Conservation (phyloP, 306 rosid genomes). For the Datisca glomerata region DNA sequence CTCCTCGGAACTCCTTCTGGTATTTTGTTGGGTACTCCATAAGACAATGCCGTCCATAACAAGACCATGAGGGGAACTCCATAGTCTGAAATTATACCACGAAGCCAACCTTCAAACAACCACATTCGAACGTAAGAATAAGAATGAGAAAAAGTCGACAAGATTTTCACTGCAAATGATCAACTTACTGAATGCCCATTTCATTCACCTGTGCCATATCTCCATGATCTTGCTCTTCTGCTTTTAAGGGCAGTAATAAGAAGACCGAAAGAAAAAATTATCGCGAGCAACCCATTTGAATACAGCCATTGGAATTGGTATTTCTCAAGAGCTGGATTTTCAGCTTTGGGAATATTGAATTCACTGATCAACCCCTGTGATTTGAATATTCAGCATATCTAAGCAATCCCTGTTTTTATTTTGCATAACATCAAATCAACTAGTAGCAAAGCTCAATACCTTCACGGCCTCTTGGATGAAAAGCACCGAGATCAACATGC, state of each 20-base stretch:
- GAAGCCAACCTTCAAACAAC: slow-evolving; percentile 33
- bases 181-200: background rate
- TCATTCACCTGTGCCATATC: slow-evolving; percentile 48
- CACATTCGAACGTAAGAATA: background rate
- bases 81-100: slow-evolving; percentile 63
- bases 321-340: slow-evolving; percentile 25
- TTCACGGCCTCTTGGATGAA: slow-evolving; percentile 81
- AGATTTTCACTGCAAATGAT: background rate
- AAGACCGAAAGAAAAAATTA: slow-evolving; percentile 57
- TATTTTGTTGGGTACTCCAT: slow-evolving; percentile 31
- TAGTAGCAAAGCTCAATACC: slow-evolving; percentile 22
- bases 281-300: slow-evolving; percentile 59
- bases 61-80: slow-evolving; percentile 82
- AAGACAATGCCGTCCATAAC: slow-evolving; percentile 68
- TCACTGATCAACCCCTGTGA: slow-evolving; percentile 64
- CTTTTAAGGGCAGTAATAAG: slow-evolving; percentile 51
- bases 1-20: slow-evolving; percentile 82
- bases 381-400: slow-evolving; percentile 3
- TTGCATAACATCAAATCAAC: background rate
- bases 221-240: slow-evolving; percentile 77
- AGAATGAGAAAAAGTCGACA: background rate
- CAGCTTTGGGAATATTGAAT: slow-evolving; percentile 49
- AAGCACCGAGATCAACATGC: slow-evolving; percentile 77
- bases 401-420: no score
- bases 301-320: slow-evolving; percentile 52